Conservation (phyloP, 768 basidiomycete genomes). For the Rhodotorula kratochvilovae region DNA sequence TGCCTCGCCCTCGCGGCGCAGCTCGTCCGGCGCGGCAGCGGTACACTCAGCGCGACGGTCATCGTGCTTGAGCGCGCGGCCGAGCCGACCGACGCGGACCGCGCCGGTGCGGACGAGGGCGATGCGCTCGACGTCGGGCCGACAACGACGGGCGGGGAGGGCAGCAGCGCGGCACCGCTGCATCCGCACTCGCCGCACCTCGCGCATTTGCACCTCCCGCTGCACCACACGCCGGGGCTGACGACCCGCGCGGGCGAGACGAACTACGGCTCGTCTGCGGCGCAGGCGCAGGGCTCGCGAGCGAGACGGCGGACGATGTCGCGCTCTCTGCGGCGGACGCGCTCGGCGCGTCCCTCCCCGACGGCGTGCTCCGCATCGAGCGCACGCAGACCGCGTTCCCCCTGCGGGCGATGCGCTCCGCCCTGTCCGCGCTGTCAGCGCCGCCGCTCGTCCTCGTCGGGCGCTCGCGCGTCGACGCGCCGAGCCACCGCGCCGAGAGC, state of each 20-base stretch:
- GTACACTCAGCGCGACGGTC: constrained; percentile 65
- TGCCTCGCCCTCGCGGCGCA: constrained; percentile 78
- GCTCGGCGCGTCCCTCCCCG: constrained; percentile 43
- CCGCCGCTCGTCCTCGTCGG: constrained; percentile 69
- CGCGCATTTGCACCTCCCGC: background rate
- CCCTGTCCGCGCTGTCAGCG: constrained; percentile 50
- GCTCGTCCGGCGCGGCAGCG: constrained; percentile 63
- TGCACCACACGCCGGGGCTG: background rate
- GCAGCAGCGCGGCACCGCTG: constrained; percentile 36
- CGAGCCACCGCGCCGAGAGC: constrained; percentile 59
- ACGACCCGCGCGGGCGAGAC: constrained; percentile 56
- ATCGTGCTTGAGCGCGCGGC: constrained; percentile 54
- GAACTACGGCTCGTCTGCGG: constrained; percentile 57
- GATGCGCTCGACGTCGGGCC: background rate
- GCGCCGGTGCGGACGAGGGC: background rate
- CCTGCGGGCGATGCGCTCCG: constrained; percentile 52
- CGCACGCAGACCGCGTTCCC: constrained; percentile 45
- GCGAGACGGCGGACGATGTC: constrained; percentile 75
- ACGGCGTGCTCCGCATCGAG: constrained; percentile 23
- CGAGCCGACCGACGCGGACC: constrained; percentile 28
- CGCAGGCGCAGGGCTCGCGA: constrained; percentile 53
- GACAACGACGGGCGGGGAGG: background rate
- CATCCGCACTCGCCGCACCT: constrained; percentile 28
- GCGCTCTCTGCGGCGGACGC: constrained; percentile 60
- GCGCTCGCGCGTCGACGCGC: constrained; percentile 59